A percentile compares a stretch with the other conserved stretches of the same genome.
phyloP scores from a whole-genome alignment of 2,329 filamentous ascomycete genomes.

The Elsinoe perseae region DNA sequence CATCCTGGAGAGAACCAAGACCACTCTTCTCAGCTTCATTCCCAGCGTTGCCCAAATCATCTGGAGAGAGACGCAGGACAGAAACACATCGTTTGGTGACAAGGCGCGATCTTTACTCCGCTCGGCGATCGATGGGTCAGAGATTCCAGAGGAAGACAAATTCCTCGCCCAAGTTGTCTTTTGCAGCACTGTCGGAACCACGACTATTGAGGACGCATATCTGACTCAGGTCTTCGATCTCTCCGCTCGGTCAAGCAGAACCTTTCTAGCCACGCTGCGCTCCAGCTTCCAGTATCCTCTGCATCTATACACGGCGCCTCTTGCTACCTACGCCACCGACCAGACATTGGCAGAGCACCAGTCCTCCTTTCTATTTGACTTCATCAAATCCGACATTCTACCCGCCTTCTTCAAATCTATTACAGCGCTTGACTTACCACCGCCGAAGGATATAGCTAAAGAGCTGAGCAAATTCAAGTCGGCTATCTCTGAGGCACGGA shows the following conservation, averaged over 20 bases:
- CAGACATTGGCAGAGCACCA: conserved; percentile 23
- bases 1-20: neutral
- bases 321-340: conserved; percentile 22
- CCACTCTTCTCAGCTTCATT: neutral
- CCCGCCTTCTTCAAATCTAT: conserved; percentile 23
- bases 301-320: conserved; percentile 24
- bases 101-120: neutral
- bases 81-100: neutral
- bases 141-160: neutral
- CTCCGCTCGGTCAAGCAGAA: neutral
- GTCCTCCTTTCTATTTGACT: conserved; percentile 22
- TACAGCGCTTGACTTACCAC: conserved; percentile 21
- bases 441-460: conserved; percentile 20
- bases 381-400: conserved; percentile 23
- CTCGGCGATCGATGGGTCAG: neutral
- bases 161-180: neutral
- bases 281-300: conserved; percentile 20
- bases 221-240: neutral
- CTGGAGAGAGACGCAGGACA: neutral
- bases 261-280: neutral
- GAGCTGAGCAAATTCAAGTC: conserved; percentile 26
- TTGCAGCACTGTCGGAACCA: neutral
- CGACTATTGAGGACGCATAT: neutral
- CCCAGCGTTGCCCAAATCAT: neutral
- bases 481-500: conserved; percentile 21